A percentile compares a stretch with the other conserved stretches of the same genome.
Evolutionary conservation across 225 moss, liverwort and hornwort species (phyloP).

Genomic region (Polytrichum commune): DNA sequence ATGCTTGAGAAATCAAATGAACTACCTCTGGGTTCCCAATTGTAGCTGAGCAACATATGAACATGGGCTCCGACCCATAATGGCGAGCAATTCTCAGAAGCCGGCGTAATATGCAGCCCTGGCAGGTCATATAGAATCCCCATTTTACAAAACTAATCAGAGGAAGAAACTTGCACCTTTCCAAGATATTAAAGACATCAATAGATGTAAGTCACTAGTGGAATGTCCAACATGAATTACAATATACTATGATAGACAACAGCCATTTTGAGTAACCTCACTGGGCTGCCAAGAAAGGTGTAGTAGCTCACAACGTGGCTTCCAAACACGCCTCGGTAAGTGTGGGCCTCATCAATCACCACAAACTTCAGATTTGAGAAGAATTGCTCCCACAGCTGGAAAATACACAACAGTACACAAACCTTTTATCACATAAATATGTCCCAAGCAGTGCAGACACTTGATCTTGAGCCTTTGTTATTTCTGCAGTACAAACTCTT

Average conservation of each 20-base stretch:
- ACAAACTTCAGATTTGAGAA: constrained; percentile 64
- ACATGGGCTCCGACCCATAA: constrained; percentile 74
- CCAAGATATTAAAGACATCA: no score
- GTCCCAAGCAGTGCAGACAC: no score
- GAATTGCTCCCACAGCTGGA: constrained; percentile 58
- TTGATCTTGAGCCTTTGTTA: no score
- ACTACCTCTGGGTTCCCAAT: constrained; percentile 63
- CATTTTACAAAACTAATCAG: no score
- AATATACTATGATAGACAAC: no score
- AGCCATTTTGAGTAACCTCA: no score
- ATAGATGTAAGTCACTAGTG: no score
- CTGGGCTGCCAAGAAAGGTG: not conserved
- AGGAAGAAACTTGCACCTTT: no score
- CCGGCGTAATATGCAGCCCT: constrained; percentile 69
- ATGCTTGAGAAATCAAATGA: constrained; percentile 1
- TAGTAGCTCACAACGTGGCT: constrained; percentile 59
- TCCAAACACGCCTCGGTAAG: constrained; percentile 68
- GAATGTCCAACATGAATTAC: no score
- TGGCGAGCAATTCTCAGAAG: constrained; percentile 66
- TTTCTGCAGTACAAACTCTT: no score
- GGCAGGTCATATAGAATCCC: constrained; percentile 14
- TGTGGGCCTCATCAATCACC: constrained; percentile 63
- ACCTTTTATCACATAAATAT: no score
- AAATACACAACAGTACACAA: not conserved
- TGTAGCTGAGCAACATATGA: constrained; percentile 68